Evolutionary conservation across 2,329 filamentous ascomycete genomes (phyloP).

Genomic region (Massarina eburnea): DNA sequence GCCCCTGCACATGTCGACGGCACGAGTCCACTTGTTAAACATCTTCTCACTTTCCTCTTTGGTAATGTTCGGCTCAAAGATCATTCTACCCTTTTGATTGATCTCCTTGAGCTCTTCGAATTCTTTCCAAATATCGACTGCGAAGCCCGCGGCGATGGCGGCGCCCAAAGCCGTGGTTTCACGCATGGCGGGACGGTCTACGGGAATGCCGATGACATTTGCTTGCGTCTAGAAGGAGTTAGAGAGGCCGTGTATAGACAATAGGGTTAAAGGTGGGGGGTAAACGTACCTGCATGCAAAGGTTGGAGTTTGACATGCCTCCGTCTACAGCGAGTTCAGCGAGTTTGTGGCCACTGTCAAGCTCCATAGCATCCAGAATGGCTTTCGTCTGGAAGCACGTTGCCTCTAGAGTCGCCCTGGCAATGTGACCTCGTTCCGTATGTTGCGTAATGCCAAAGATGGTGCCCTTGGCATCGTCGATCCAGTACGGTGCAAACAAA

Average conservation of each 20-base stretch:
- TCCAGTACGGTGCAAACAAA: constrained; percentile 92
- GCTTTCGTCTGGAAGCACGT: constrained; percentile 92
- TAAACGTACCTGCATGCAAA: constrained; percentile 76
- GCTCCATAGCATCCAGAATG: constrained; percentile 88
- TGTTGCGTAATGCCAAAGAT: constrained; percentile 81
- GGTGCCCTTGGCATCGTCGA: constrained; percentile 87
- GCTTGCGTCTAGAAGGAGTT: constrained; percentile 66
- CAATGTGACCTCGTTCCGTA: constrained; percentile 83
- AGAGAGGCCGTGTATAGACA: constrained; percentile 1
- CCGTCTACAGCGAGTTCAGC: constrained; percentile 80
- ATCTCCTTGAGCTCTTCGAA: constrained; percentile 74
- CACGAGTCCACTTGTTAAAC: constrained; percentile 73
- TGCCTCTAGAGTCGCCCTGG: constrained; percentile 84
- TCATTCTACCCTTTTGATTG: constrained; percentile 68
- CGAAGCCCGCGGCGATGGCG: constrained; percentile 86
- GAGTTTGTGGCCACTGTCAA: constrained; percentile 76
- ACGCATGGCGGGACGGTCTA: constrained; percentile 83
- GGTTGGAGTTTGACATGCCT: constrained; percentile 83
- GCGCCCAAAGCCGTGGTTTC: constrained; percentile 89
- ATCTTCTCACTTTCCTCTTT: constrained; percentile 61
- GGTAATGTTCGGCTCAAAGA: constrained; percentile 69
- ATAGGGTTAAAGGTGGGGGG: neutral
- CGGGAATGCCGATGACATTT: constrained; percentile 79
- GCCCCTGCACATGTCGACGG: constrained; percentile 76
- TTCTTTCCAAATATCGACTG: constrained; percentile 74